Evolutionary conservation across 2,329 filamentous ascomycete species (phyloP).

Genomic region (Diaporthe helianthi): DNA sequence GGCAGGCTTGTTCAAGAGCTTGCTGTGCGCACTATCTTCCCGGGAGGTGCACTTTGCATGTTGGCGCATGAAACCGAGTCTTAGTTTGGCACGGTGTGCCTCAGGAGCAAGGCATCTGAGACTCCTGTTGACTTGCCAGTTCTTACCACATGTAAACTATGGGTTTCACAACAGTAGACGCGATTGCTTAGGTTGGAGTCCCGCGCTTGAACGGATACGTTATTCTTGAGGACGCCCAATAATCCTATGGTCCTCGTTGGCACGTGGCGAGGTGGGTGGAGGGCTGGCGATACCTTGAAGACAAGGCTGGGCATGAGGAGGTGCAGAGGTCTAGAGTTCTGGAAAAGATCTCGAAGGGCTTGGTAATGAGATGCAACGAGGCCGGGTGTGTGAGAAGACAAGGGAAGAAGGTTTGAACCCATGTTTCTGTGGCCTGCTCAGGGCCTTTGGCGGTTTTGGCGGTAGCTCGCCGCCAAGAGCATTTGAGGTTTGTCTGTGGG

Average conservation of each 20-base stretch:
- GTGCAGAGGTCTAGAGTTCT: background rate
- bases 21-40: too few relatives aligned
- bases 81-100: background rate
- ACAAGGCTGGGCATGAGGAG: background rate
- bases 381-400: background rate
- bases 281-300: constrained; percentile 4
- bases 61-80: constrained; percentile 18
- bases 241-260: background rate
- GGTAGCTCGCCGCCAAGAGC: constrained; percentile 7
- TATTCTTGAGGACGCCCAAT: background rate
- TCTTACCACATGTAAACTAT: background rate
- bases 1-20: background rate
- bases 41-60: too few relatives aligned
- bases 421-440: constrained; percentile 14
- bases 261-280: background rate
- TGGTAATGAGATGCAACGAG: background rate
- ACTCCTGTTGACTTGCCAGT: background rate
- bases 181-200: background rate
- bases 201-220: background rate
- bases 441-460: constrained; percentile 10
- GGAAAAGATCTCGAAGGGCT: constrained; percentile 3
- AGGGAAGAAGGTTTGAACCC: constrained; percentile 21
- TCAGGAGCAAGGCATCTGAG: background rate
- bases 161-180: background rate
- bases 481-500: background rate